Evolutionary conservation across 2,329 filamentous ascomycete genomes (phyloP).

Genomic region (Hirsutella thompsonii): DNA sequence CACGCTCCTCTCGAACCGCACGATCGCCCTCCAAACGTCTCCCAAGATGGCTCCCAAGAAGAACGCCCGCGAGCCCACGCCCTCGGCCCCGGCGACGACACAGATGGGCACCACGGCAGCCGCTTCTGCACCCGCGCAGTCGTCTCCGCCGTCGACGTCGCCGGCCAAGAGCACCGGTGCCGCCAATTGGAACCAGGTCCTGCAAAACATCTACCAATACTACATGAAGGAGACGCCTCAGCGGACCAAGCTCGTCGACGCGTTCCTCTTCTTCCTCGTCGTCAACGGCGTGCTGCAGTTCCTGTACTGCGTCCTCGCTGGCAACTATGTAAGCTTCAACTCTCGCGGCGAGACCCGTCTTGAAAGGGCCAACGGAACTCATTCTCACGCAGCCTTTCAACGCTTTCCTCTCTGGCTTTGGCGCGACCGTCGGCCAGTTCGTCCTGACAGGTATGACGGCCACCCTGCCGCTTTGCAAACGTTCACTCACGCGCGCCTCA

Average conservation of each 20-base stretch:
- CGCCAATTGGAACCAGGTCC: conserved; percentile 43
- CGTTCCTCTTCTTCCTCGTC: conserved; percentile 80
- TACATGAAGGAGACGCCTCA: conserved; percentile 76
- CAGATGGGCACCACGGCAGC: conserved; percentile 16
- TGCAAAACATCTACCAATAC: conserved; percentile 58
- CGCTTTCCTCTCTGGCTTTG: conserved; percentile 92
- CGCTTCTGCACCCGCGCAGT: conserved; percentile 12
- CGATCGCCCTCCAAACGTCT: neutral
- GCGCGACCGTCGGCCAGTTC: conserved; percentile 90
- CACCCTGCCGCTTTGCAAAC: neutral
- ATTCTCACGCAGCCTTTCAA: conserved; percentile 74
- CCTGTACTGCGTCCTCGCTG: conserved; percentile 77
- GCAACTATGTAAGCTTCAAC: conserved; percentile 70
- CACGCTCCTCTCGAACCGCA: neutral
- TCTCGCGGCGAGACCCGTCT: neutral
- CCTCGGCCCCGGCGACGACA: conserved; percentile 19
- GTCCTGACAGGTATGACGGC: conserved; percentile 67
- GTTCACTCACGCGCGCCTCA: conserved; percentile 15
- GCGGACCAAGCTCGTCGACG: conserved; percentile 82
- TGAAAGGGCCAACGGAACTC: conserved; percentile 2
- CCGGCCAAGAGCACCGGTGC: conserved; percentile 13
- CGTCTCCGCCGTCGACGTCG: conserved; percentile 7
- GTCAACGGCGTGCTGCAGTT: conserved; percentile 85
- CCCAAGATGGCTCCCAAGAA: conserved; percentile 39
- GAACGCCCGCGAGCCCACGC: conserved; percentile 18